Evolutionary conservation across 2,329 filamentous ascomycete genomes (phyloP).

Genomic region (Raffaelea albimanens): DNA sequence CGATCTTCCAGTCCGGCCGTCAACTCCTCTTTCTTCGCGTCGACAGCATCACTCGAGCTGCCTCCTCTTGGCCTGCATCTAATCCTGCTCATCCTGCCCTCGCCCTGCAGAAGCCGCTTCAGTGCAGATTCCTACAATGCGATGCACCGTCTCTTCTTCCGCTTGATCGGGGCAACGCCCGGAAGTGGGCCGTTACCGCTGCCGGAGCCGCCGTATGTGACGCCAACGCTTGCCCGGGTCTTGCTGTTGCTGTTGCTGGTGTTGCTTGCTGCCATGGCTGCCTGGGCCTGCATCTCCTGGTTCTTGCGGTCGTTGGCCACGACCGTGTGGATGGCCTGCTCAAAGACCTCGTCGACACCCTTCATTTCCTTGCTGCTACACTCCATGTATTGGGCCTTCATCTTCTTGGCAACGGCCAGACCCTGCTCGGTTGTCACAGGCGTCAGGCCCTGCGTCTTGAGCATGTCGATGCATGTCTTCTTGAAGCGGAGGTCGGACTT

Average conservation of each 20-base stretch:
- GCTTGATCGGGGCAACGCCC: conserved; percentile 44
- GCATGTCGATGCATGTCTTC: conserved; percentile 93
- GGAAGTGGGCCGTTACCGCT: conserved; percentile 21
- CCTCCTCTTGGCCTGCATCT: neutral
- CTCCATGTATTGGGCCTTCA: conserved; percentile 94
- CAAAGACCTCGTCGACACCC: conserved; percentile 94
- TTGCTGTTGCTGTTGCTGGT: conserved; percentile 21
- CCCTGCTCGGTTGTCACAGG: conserved; percentile 91
- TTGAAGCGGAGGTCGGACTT: conserved; percentile 96
- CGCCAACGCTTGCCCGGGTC: conserved; percentile 23
- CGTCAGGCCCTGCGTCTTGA: conserved; percentile 94
- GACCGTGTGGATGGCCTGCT: conserved; percentile 80
- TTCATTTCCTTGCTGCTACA: conserved; percentile 97
- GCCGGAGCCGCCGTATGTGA: conserved; percentile 13
- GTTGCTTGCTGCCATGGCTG: conserved; percentile 23
- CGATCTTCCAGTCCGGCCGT: neutral
- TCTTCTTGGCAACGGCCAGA: conserved; percentile 77
- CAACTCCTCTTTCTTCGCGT: neutral
- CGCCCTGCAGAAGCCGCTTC: no score
- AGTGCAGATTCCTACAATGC: conserved; percentile 49
- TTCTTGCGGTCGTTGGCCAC: conserved; percentile 70
- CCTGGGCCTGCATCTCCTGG: conserved; percentile 37
- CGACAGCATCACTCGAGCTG: neutral
- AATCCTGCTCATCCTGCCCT: neutral
- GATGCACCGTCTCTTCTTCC: conserved; percentile 78